These are phyloP conservation scores for Immersiporthe knoxdaviesiana DNA, from an alignment of 2,329 filamentous ascomycete genomes.

Conservation along the genomic window DNA sequence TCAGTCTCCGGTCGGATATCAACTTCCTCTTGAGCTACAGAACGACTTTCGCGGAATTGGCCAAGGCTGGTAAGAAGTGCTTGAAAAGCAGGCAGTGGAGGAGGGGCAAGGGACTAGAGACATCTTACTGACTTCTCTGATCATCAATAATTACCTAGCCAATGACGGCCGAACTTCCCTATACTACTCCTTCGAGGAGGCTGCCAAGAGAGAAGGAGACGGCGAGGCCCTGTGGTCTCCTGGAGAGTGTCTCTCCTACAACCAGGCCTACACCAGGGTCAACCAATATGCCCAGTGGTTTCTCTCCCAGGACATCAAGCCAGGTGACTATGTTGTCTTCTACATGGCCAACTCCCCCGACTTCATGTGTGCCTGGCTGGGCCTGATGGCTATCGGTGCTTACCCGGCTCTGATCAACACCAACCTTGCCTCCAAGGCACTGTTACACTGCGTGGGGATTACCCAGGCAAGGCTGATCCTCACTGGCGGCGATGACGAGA, in stretches of 20 bases:
- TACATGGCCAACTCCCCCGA: constrained; percentile 71
- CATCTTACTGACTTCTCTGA: constrained; percentile 15
- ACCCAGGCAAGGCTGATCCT: constrained; percentile 60
- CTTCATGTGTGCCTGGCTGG: constrained; percentile 68
- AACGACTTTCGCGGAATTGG: constrained; percentile 48
- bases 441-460: constrained; percentile 67
- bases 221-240: constrained; percentile 70
- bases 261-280: constrained; percentile 56
- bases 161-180: constrained; percentile 58
- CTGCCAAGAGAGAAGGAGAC: constrained; percentile 54
- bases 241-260: constrained; percentile 61
- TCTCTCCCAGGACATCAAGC: constrained; percentile 58
- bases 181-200: constrained; percentile 68
- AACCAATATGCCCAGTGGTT: constrained; percentile 68
- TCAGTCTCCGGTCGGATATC: constrained; percentile 67
- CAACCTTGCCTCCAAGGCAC: constrained; percentile 64
- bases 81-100: constrained; percentile 11
- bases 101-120: neutral
- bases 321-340: constrained; percentile 64
- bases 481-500: constrained; percentile 59
- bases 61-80: constrained; percentile 49
- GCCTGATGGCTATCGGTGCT: constrained; percentile 66
- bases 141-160: constrained; percentile 46
- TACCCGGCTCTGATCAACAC: constrained; percentile 74
- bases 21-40: constrained; percentile 47